Evolutionary conservation across 306 rosid genomes (phyloP), one percentile per base, ranked within the genome.

Genomic region (Senna siamea): DNA sequence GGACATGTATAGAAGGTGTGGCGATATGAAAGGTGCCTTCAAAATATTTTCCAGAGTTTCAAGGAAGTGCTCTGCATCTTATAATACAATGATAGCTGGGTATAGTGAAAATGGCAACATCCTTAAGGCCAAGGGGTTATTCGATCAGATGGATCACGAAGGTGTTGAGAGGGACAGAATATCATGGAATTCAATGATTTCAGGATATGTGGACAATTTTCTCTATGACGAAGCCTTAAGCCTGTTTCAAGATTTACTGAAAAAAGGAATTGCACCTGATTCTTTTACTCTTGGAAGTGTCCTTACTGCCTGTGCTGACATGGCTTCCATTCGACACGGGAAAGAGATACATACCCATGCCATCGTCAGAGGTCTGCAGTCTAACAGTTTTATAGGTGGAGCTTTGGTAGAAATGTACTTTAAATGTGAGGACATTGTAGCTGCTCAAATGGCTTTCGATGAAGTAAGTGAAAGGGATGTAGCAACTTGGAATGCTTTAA

Each of bases 341-440:
- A 77, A 80, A 72, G 87, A 83, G 72, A 78, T 83, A 46, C 89
- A 86, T 71, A 66, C 82, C 59, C 80, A 69, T 6, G 92, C 88
- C 34, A 78, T 83, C 30, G 59, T 67, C 47, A 76, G 50, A 75
- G 89, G 86, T 74, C 68, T 88, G 74, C 88, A 83, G 15, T 78
- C 78, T 18, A 79, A 85, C 58, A 73, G 79, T 59, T 83, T 83
- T 60, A 83, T 85, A 5, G 80, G 89, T 38, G 92, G 92, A 72
- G 92, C 92, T 70, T 85, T 88, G 66, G 86, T 88, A 72, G 88
- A 85, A 74, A 81, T 88, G 86, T 88, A 88, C 50, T 73, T 52
- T 76, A 81, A 82, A 79, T 83, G 83, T 64, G 46, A 79, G 69
- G 78, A 81, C 41, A 56, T 71, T 41, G 40, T 19, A 37, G 79